Evolutionary conservation across 2,329 filamentous ascomycete species (phyloP).

Genomic region (Fusarium udum): DNA sequence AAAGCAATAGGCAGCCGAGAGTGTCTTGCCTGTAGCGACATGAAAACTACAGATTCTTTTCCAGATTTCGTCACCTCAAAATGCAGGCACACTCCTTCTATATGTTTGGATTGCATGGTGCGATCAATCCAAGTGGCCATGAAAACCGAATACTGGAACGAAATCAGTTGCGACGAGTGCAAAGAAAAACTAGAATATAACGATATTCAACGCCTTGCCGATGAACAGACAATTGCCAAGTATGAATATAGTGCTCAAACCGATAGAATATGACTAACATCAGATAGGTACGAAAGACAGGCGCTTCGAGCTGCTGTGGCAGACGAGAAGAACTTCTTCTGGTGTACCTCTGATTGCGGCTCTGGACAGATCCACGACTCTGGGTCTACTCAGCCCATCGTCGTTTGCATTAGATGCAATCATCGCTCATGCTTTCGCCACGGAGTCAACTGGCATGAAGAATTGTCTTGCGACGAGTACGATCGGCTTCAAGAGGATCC

Average conservation of each 20-base stretch:
- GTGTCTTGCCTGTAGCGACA: constrained; percentile 51
- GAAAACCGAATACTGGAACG: constrained; percentile 51
- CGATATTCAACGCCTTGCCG: constrained; percentile 58
- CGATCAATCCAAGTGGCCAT: constrained; percentile 49
- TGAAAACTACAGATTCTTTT: constrained; percentile 44
- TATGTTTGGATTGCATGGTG: constrained; percentile 50
- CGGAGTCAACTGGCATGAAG: constrained; percentile 53
- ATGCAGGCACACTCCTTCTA: constrained; percentile 47
- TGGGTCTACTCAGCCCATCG: constrained; percentile 52
- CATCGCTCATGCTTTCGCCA: constrained; percentile 56
- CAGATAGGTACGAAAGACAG: constrained; percentile 54
- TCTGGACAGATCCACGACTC: constrained; percentile 62
- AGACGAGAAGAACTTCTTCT: constrained; percentile 57
- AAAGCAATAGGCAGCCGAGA: constrained; percentile 24
- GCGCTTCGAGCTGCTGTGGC: constrained; percentile 55
- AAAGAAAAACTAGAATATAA: constrained; percentile 52
- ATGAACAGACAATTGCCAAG: constrained; percentile 54
- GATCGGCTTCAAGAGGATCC: constrained; percentile 52
- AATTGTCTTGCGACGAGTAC: constrained; percentile 55
- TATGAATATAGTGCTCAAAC: constrained; percentile 36
- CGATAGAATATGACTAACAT: background rate
- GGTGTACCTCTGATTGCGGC: constrained; percentile 63
- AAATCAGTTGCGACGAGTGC: constrained; percentile 64
- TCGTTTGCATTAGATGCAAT: constrained; percentile 52
- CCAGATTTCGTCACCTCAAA: constrained; percentile 46